Base-by-base conservation (phyloP, 306 rosid genomes). In the Quillaja saponaria region DNA sequence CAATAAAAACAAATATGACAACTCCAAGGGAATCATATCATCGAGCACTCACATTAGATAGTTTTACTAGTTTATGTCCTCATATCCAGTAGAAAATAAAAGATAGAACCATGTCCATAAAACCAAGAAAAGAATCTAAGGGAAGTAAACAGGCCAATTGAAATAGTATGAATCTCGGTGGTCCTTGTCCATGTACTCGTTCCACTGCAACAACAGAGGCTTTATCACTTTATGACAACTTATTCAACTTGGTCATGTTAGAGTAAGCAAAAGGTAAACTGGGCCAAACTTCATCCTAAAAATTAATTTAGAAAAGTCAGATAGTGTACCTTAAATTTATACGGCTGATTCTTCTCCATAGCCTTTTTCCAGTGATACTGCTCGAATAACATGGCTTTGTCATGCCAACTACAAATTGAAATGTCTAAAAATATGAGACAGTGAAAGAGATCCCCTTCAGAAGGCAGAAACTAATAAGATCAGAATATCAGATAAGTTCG, bases 351-450 rank as follows among this genome's bases (percentile, higher is more conserved):
- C 82, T 81, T 88, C 75, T 71, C 61, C 85, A 13, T 58, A 17
- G 98, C 96, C 67, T 67, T 74, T 56, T 81, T 84, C 98, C 98
- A 92, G 78, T 92, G 96, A 70, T 88, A 81, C 41, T 86, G 98
- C 78, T 88, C 98, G 57, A 54, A 86, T 40, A 86, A 37, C 82
- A 92, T 71, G 25, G 81, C 95, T 67, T 71, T 88, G 72, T 92
- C 96, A 71, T 92, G 98, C 92, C 88, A 92, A 66, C 98, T 88
- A 90, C 76, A 64, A 15, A 48, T 49, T 17, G 49, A 34, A 63
- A 44, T 21, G 72, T 44, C 59, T 53, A 61, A 71, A 45, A 58
- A 19, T 49, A 18, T 25, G 49, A 14, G 34, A 40, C 13, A 37
- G 2, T 25, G 19, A 33, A 63, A 54, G 58, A 39, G 55, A 28